These are phyloP conservation scores for Calonectria fujianensis DNA, from an alignment of 2,329 filamentous ascomycete genomes.

Conservation along the genomic window DNA sequence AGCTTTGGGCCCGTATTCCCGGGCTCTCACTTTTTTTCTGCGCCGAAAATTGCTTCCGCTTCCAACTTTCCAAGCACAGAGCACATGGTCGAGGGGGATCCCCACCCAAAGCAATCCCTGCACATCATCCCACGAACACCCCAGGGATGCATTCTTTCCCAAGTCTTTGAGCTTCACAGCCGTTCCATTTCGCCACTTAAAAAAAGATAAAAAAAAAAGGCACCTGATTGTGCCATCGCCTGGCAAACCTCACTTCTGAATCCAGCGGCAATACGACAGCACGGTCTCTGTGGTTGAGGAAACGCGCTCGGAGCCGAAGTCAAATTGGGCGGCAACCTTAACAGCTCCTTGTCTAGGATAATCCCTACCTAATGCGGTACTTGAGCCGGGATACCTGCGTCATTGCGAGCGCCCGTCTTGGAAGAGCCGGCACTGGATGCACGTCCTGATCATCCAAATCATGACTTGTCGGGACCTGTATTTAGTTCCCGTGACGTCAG, in stretches of 20 bases:
- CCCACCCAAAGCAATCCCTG: slow-evolving; percentile 8
- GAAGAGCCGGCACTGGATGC: not conserved
- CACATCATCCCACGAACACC: not conserved
- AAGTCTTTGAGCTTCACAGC: not conserved
- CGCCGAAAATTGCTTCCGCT: not conserved
- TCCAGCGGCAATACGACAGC: not conserved
- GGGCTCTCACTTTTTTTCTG: not conserved
- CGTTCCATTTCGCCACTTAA: not conserved
- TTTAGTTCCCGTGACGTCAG: slow-evolving; percentile 17
- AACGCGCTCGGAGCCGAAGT: not conserved
- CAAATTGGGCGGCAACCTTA: slow-evolving; percentile 17
- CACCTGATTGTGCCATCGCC: not conserved
- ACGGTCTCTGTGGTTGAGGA: not conserved
- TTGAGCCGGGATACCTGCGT: slow-evolving; percentile 16
- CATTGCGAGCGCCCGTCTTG: not conserved
- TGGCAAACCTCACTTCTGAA: not conserved
- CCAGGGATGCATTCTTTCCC: not conserved
- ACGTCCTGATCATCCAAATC: slow-evolving; percentile 10
- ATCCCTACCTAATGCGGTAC: slow-evolving; percentile 6
- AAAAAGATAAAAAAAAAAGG: not conserved
- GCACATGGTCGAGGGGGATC: not conserved
- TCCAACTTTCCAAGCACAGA: not conserved
- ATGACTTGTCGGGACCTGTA: not conserved
- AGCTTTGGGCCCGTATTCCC: not conserved
- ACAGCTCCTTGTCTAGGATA: not conserved